Base-by-base conservation (phyloP, 192 early-diverging fungal genomes). In the Geranomyces variabilis region DNA sequence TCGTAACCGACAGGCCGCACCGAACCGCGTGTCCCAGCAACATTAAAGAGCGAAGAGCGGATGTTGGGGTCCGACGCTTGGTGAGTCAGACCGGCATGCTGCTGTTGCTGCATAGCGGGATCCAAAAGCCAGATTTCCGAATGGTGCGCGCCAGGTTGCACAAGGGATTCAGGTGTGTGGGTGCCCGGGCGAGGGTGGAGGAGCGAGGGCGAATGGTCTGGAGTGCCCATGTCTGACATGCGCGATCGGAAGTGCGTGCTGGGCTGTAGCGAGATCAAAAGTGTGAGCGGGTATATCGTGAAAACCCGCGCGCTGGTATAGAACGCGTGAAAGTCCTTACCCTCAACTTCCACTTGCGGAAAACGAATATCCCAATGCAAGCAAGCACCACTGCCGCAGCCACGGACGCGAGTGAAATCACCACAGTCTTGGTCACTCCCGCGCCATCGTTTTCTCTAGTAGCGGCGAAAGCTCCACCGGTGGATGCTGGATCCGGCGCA, bases 291-390 rank as follows among this genome's bases (percentile, higher is more conserved):
- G 19, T 13, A 47, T 10, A 13, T 10, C 46, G 46, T 47, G 12
- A 47, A 47, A 13, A 10, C 10, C 46, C 46, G 12, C 46, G 12
- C 19, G 46, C 46, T 19, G 46, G 10, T 47, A 10, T 47, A 13
- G 10, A 10, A 47, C 19, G 10, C 46, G 12, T 47, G 12, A 47
- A 47, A 47, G 46, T 13, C 10, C 46, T 4, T 53, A 53, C 51
- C 51, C 51, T 53, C 51, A 53, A 17, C 51, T 53, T 53, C 51
- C 51, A 53, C 51, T 26, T 53, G 2, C 51, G 51, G 51, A 53
- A 53, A 7, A 26, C 17, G 24, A 53, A 53, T 53, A 53, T 53
- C 51, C n/a, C 51, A 26, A 26, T 26, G 24, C 51, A 53, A n/a
- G 51, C 51, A n/a, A 53, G 51, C 51, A 53, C 51, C 7, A 53